These are phyloP conservation scores for Brassica carinata DNA, from an alignment of 345 rosid species.

Conservation along the genomic window DNA sequence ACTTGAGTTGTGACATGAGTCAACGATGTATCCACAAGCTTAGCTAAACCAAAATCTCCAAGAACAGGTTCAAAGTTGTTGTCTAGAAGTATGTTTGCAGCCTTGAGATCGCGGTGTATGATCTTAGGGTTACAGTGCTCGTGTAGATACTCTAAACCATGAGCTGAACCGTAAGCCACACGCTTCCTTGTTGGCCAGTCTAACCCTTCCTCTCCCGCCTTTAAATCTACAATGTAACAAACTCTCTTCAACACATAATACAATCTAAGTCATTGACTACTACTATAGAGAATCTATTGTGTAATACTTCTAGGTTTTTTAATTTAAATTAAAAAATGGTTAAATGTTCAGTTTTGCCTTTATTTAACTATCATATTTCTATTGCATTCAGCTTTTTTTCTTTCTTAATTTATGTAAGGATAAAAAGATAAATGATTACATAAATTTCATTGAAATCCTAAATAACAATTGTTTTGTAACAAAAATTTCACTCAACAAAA, in stretches of 20 bases:
- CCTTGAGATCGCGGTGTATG: conserved; percentile 89
- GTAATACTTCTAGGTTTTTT: too few species aligned
- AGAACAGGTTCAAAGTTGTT: conserved; percentile 83
- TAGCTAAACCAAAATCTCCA: conserved; percentile 84
- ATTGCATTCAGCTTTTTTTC: too few species aligned
- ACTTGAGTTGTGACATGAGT: conserved; percentile 91
- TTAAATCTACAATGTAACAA: conserved; percentile 50
- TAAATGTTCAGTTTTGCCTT: too few species aligned
- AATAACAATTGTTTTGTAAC: too few species aligned
- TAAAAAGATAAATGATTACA: too few species aligned
- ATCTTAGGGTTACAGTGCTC: conserved; percentile 86
- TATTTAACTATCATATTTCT: too few species aligned
- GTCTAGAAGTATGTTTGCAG: conserved; percentile 83
- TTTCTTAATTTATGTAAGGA: too few species aligned
- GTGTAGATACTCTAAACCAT: conserved; percentile 83
- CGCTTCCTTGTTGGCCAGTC: conserved; percentile 81
- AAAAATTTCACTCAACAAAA: too few species aligned
- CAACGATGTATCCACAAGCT: conserved; percentile 58
- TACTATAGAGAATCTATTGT: neutral
- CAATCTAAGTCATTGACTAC: neutral
- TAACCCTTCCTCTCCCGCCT: conserved; percentile 70
- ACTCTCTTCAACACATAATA: neutral
- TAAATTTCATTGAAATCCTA: too few species aligned
- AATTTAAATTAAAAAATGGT: too few species aligned
- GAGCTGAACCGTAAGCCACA: conserved; percentile 85